Percentiles rank a stretch among this genome's conserved stretches.
Conservation (phyloP, 345 rosid species). For the Brassica cretica region DNA sequence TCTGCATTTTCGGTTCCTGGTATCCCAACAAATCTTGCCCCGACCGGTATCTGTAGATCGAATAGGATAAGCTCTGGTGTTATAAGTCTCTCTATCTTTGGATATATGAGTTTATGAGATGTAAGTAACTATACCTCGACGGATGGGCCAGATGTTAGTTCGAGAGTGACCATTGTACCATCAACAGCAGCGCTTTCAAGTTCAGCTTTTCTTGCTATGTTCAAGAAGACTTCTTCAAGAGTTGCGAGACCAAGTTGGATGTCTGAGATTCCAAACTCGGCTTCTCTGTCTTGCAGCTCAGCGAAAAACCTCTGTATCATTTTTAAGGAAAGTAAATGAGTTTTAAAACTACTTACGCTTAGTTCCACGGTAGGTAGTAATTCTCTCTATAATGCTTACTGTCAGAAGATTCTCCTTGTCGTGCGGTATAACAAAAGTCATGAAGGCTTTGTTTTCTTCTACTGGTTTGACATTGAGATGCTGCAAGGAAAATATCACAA, state of each 20-base stretch:
- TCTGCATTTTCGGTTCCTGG: conserved; percentile 65
- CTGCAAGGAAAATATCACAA: conserved; percentile 41
- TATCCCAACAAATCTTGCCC: conserved; percentile 73
- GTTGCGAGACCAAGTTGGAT: conserved; percentile 89
- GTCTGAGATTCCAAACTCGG: conserved; percentile 70
- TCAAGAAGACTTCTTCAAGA: conserved; percentile 95
- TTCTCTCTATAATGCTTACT: conserved; percentile 41
- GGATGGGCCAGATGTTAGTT: conserved; percentile 61
- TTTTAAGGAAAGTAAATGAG: conserved; percentile 1
- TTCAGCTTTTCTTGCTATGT: conserved; percentile 92
- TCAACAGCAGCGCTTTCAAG: conserved; percentile 86
- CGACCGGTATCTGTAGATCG: conserved; percentile 70
- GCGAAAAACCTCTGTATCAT: conserved; percentile 52
- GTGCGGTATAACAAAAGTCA: conserved; percentile 85
- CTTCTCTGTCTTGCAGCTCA: conserved; percentile 72
- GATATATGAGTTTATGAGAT: background rate
- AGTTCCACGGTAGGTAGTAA: background rate
- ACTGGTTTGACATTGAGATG: conserved; percentile 60
- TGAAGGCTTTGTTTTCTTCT: conserved; percentile 70
- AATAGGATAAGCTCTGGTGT: background rate
- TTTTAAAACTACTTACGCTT: background rate
- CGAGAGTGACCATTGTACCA: conserved; percentile 63
- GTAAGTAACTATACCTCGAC: conserved; percentile 49
- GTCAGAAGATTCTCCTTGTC: conserved; percentile 66
- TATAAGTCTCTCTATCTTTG: background rate